Evolutionary conservation across 495 filamentous ascomycete species (phyloP).

Genomic region (Evernia prunastri): DNA sequence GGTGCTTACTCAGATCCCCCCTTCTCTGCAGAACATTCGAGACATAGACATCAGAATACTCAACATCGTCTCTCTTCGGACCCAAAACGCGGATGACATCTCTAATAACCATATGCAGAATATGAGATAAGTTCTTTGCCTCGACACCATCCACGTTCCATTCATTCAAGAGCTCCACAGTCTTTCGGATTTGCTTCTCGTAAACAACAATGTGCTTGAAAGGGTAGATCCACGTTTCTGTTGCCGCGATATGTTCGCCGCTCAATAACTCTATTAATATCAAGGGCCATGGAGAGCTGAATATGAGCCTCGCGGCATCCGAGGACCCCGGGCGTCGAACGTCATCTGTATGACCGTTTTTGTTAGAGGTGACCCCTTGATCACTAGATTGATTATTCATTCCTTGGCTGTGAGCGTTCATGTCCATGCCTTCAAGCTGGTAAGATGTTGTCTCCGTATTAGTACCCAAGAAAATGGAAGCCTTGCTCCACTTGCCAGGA

Average conservation of each 20-base stretch:
- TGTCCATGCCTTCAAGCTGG: not conserved
- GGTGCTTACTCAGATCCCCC: not conserved
- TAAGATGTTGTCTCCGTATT: not conserved
- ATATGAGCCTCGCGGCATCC: not conserved
- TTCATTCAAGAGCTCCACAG: not conserved
- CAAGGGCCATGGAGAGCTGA: not conserved
- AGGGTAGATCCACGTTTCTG: not conserved
- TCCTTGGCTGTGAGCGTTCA: not conserved
- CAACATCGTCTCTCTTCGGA: not conserved
- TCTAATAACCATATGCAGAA: not conserved
- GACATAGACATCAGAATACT: not conserved
- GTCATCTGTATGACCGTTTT: not conserved
- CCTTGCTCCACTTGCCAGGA: not conserved
- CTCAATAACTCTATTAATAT: not conserved
- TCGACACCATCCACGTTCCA: not conserved
- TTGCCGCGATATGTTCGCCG: not conserved
- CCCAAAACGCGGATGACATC: not conserved
- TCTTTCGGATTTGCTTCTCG: slow-evolving; percentile 6
- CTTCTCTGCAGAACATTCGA: not conserved
- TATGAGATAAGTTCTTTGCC: not conserved
- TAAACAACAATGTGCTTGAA: slow-evolving; percentile 3
- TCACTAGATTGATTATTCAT: not conserved
- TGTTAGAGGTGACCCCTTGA: not conserved
- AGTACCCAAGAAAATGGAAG: not conserved
- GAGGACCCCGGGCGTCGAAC: not conserved